Percentiles rank a stretch among this genome's conserved stretches.
These are phyloP conservation scores for Zygosaccharomyces pseudobailii DNA, from an alignment of 1,139 yeast species.

Conservation along the genomic window DNA sequence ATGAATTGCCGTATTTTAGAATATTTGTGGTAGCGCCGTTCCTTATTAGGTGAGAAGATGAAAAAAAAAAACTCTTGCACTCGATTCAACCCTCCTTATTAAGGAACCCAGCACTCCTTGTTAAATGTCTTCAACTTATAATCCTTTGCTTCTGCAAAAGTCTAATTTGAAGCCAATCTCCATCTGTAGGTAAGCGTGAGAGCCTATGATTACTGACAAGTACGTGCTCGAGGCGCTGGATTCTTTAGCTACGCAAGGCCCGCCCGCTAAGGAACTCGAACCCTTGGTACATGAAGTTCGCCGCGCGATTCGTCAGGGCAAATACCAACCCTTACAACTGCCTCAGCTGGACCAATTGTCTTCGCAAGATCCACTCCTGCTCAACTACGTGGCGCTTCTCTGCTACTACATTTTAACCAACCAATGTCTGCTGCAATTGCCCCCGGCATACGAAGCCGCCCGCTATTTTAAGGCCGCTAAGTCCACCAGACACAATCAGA, in stretches of 20 bases:
- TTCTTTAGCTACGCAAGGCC: neutral
- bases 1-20: neutral
- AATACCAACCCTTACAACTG: neutral
- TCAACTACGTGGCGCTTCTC: conserved; percentile 14
- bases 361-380: neutral
- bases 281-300: neutral
- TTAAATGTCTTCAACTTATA: too few species aligned
- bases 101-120: neutral
- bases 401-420: conserved; percentile 22
- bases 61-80: too few species aligned
- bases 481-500: conserved; percentile 30
- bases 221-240: neutral
- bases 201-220: neutral
- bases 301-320: conserved; percentile 2
- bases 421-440: conserved; percentile 16
- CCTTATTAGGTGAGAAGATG: too few species aligned
- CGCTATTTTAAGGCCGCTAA: conserved; percentile 18
- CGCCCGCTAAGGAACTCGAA: neutral
- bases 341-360: neutral
- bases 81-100: too few species aligned
- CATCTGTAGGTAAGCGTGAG: too few species aligned
- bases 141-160: neutral
- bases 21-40: too few species aligned
- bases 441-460: conserved; percentile 17
- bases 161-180: too few species aligned